Conservation (phyloP, 2,329 filamentous ascomycete species). For the Metarhizium guizhouense region DNA sequence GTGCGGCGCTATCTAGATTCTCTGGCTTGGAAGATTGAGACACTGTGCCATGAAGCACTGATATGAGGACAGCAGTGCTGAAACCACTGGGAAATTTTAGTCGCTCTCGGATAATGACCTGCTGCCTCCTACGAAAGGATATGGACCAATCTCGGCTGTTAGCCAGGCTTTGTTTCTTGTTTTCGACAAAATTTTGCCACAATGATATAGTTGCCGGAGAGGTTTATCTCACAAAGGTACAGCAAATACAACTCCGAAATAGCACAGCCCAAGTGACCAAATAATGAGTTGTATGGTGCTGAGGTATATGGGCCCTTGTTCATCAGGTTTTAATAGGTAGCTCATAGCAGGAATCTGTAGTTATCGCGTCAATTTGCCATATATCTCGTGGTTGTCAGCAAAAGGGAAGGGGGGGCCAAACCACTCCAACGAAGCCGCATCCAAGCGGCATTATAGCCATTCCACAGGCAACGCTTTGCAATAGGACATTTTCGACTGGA, state of each 20-base stretch:
- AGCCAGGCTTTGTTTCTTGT: neutral
- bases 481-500: constrained; percentile 90
- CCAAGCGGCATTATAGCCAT: constrained; percentile 96
- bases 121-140: constrained; percentile 46
- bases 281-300: constrained; percentile 70
- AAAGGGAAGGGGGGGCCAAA: constrained; percentile 19
- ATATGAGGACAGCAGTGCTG: constrained; percentile 88
- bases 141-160: neutral
- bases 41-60: constrained; percentile 66
- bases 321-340: constrained; percentile 67
- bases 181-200: neutral
- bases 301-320: constrained; percentile 68
- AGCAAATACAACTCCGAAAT: constrained; percentile 95
- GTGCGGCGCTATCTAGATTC: constrained; percentile 24
- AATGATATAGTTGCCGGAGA: no score
- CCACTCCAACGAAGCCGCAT: constrained; percentile 88
- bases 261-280: constrained; percentile 88
- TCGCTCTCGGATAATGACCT: constrained; percentile 89
- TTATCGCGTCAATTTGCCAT: constrained; percentile 5
- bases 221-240: constrained; percentile 58
- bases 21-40: constrained; percentile 22
- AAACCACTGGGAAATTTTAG: constrained; percentile 93
- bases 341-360: constrained; percentile 74
- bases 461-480: constrained; percentile 90
- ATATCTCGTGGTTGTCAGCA: neutral